Evolutionary conservation across 805 yeast species (phyloP).

Genomic region (Yamadazyma phyllophila): DNA sequence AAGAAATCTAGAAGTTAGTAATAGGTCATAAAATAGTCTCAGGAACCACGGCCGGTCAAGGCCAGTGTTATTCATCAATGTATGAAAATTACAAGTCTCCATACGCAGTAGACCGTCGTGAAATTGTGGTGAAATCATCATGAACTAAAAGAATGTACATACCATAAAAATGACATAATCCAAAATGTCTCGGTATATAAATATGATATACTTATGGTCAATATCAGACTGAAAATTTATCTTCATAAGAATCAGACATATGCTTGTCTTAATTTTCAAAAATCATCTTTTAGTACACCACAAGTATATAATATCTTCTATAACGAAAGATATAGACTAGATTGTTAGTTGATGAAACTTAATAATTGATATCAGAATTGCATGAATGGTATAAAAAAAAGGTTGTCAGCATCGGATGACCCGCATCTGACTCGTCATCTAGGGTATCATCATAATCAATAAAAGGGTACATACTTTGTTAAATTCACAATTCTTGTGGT

Average conservation of each 20-base stretch:
- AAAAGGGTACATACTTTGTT: conserved; percentile 5
- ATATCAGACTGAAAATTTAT: conserved; percentile 53
- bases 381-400: conserved; percentile 88
- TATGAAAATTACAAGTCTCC: conserved; percentile 43
- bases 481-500: too few relatives aligned
- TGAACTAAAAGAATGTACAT: conserved; percentile 22
- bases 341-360: conserved; percentile 4
- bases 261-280: conserved; percentile 89
- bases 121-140: conserved; percentile 47
- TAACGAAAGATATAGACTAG: conserved; percentile 16
- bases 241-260: conserved; percentile 85
- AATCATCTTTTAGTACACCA: conserved; percentile 56
- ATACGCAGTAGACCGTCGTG: conserved; percentile 54
- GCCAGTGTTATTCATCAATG: conserved; percentile 45
- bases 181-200: conserved; percentile 10
- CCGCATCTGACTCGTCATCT: conserved; percentile 99
- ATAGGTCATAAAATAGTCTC: conserved; percentile 15
- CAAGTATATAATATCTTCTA: conserved; percentile 12
- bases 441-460: conserved; percentile 44
- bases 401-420: conserved; percentile 90
- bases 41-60: conserved; percentile 56
- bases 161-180: not conserved
- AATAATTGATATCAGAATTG: conserved; percentile 55
- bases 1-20: conserved; percentile 5
- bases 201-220: conserved; percentile 11